phyloP scores from a whole-genome alignment of 257 asterid genomes.

The Gentiana macrophylla region DNA sequence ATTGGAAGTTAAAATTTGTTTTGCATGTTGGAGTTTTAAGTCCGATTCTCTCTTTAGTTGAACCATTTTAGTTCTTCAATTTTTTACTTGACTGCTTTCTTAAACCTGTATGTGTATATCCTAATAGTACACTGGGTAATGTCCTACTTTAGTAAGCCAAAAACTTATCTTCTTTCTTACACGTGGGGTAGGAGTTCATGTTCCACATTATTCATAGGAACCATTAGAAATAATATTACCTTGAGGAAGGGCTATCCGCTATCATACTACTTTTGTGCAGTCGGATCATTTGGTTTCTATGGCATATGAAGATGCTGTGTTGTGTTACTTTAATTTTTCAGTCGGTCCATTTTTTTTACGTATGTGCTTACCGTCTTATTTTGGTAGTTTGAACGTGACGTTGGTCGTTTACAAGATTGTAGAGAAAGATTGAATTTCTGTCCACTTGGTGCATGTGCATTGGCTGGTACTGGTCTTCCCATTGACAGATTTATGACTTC shows the following conservation, averaged over 20 bases:
- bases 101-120: no score
- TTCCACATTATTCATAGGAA: not conserved
- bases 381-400: slow-evolving; percentile 93
- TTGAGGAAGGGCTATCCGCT: no score
- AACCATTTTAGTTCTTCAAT: no score
- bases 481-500: slow-evolving; percentile 96
- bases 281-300: not conserved
- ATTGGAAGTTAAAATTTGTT: no score
- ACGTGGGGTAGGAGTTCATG: not conserved
- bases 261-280: no score
- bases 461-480: slow-evolving; percentile 98
- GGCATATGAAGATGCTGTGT: not conserved
- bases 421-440: slow-evolving; percentile 69
- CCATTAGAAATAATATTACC: not conserved
- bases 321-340: not conserved
- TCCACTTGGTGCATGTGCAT: slow-evolving; percentile 97
- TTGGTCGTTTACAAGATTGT: slow-evolving; percentile 75
- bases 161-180: no score
- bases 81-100: no score
- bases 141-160: no score
- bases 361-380: not conserved
- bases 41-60: no score
- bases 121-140: no score
- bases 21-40: no score
- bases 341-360: not conserved